Evolutionary conservation across 1,284 basidiomycete genomes (phyloP).

Genomic region (Mycosarcoma maydis): DNA sequence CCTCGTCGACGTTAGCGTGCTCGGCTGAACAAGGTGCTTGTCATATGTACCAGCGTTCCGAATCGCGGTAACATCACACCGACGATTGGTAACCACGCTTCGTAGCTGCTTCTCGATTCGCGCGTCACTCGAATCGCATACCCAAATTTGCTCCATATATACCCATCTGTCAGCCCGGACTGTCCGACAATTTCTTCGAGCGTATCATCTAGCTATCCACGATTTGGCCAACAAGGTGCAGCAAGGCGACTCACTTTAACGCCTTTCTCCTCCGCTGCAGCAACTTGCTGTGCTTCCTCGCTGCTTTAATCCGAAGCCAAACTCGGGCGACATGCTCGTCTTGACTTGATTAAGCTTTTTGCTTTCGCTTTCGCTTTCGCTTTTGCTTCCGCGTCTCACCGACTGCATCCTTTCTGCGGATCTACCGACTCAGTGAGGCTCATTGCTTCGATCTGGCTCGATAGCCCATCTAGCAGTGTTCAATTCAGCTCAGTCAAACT

Average conservation of each 20-base stretch:
- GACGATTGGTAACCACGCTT: neutral
- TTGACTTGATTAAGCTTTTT: conserved; percentile 9
- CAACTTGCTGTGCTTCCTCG: neutral
- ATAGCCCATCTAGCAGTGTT: too few relatives aligned
- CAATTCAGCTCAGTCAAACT: conserved; percentile 11
- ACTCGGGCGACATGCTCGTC: conserved; percentile 14
- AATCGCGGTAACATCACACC: neutral
- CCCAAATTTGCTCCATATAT: conserved; percentile 10
- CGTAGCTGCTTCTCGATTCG: neutral
- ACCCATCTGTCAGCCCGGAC: neutral
- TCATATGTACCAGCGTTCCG: neutral
- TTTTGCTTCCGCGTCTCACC: conserved; percentile 4
- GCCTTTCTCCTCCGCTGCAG: too few relatives aligned
- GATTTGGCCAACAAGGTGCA: too few relatives aligned
- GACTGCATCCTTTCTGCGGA: conserved; percentile 12
- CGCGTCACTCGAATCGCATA: conserved; percentile 1
- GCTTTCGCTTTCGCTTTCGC: neutral
- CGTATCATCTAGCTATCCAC: too few relatives aligned
- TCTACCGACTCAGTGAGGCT: conserved; percentile 4
- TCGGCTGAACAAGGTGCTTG: too few relatives aligned
- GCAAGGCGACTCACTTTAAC: too few relatives aligned
- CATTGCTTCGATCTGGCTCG: neutral
- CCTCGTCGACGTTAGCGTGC: too few relatives aligned
- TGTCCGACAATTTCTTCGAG: neutral
- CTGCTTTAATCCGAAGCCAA: neutral